Percentiles rank a stretch among this genome's conserved stretches.
Evolutionary conservation across 2,329 filamentous ascomycete species (phyloP).

Genomic region (Aspergillus glaucus): DNA sequence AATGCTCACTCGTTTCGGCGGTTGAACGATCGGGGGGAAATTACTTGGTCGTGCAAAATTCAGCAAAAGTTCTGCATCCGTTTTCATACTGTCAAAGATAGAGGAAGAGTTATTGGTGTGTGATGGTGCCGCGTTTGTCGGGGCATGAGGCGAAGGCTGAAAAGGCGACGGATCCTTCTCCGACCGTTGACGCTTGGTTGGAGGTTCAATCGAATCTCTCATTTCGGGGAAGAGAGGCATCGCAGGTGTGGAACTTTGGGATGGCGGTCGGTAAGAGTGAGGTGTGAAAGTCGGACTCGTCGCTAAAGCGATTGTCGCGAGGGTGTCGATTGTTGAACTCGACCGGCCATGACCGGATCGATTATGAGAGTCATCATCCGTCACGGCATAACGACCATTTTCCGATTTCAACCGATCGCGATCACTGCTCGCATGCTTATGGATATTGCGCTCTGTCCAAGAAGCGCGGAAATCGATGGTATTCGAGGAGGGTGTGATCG

Average conservation of each 20-base stretch:
- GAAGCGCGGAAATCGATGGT: constrained; percentile 24
- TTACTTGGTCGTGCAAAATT: constrained; percentile 38
- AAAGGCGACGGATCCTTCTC: constrained; percentile 47
- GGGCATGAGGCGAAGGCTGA: constrained; percentile 24
- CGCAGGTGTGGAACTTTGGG: constrained; percentile 17
- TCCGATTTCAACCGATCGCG: constrained; percentile 15
- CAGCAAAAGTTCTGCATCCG: constrained; percentile 44
- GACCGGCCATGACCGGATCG: constrained; percentile 38
- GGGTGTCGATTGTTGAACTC: constrained; percentile 43
- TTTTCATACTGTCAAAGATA: constrained; percentile 37
- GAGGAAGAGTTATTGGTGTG: constrained; percentile 24
- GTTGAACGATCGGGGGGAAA: constrained; percentile 19
- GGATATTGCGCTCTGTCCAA: constrained; percentile 23
- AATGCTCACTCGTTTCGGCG: constrained; percentile 25
- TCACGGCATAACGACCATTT: constrained; percentile 13
- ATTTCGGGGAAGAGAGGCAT: constrained; percentile 24
- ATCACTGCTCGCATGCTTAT: constrained; percentile 20
- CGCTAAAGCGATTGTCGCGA: constrained; percentile 46
- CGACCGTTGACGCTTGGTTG: constrained; percentile 56
- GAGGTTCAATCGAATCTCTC: constrained; percentile 38
- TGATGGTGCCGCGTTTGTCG: constrained; percentile 15
- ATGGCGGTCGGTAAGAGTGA: constrained; percentile 26
- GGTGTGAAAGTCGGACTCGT: constrained; percentile 41
- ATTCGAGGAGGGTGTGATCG: constrained; percentile 34
- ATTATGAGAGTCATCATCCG: constrained; percentile 19